Conservation (phyloP, 306 rosid genomes). For the Lupinus albus region DNA sequence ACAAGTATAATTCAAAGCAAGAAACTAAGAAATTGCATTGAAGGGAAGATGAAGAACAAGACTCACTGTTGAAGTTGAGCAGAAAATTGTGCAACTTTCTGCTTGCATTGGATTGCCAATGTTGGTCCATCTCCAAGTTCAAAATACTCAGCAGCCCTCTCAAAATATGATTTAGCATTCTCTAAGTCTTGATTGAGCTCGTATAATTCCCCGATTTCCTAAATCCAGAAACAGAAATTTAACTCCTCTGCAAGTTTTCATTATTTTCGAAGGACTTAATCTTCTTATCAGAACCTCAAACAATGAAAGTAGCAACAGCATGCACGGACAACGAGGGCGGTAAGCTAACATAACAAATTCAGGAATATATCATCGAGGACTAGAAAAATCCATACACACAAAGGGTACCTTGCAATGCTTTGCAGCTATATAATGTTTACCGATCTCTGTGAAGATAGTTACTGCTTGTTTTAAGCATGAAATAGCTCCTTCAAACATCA, state of each 20-base stretch:
- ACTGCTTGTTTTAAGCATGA: conserved; percentile 56
- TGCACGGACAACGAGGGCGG: conserved; percentile 14
- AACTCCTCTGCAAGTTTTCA: conserved; percentile 7
- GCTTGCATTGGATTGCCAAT: conserved; percentile 57
- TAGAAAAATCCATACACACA: background rate
- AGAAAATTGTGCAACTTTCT: conserved; percentile 60
- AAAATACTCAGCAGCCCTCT: conserved; percentile 55
- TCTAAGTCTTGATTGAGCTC: conserved; percentile 46
- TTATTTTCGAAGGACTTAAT: conserved; percentile 11
- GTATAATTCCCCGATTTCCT: conserved; percentile 58
- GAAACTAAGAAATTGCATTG: background rate
- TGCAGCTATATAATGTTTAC: conserved; percentile 53
- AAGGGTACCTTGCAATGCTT: conserved; percentile 54
- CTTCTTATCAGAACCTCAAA: conserved; percentile 25
- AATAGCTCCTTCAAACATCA: conserved; percentile 49
- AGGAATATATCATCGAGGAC: conserved; percentile 12
- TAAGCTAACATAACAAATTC: background rate
- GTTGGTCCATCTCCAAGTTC: conserved; percentile 46
- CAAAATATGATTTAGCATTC: conserved; percentile 45
- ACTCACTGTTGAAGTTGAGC: conserved; percentile 60
- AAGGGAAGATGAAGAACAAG: conserved; percentile 20
- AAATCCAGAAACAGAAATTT: conserved; percentile 38
- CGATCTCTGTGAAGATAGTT: conserved; percentile 51
- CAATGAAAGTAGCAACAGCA: conserved; percentile 5
- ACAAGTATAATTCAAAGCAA: conserved; percentile 24